Base-by-base conservation (phyloP, 257 asterid genomes). In the Ocimum tenuiflorum region DNA sequence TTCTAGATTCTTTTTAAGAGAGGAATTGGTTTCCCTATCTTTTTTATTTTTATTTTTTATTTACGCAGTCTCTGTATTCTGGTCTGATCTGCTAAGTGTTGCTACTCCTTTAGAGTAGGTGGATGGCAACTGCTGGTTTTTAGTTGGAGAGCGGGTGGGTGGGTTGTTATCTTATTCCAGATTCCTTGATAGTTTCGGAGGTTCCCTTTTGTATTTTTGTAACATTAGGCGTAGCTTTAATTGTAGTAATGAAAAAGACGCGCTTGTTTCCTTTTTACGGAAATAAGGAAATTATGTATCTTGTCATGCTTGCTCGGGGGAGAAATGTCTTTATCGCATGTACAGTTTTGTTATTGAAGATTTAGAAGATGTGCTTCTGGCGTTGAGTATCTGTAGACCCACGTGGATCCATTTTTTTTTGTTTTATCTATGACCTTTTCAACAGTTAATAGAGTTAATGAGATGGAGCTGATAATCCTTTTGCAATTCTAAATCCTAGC, bases 331-430 rank as follows among this genome's bases (percentile, higher is more conserved):
- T 64, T 45, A 54, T 48, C 68, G 18, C 31, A 39, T 17, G 39
- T 2, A 27, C 29, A 51, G 12, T 4, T 39, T 15, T 8, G 4
- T 46, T 33, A 33, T 14, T 50, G 9, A 53, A 6, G 47, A 31
- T 50, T 29, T 14, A 42, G n/a, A 27, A 38, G 24, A 38, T 15
- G 4, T 23, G 3, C 63, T 50, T 49, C 35, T 36, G 49, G 35
- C 19, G 62, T 53, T n/a, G 57, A 11, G 54, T 63, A 22, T 15
- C 24, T 31, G 7, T 33, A 58, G 22, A 57, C 22, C 24, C 55
- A 22, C 27, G 58, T n/a, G 43, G 39, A 56, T 74, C 22, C 66
- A 36, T 54, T 41, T 22, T 18, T 22, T 18, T 64, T 70, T 27
- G 31, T 27, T 27, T 27, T 2, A 27, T 27, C 31, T 27, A 1